Evolutionary conservation across 805 yeast species (phyloP).

Genomic region (Hanseniaspora lindneri): DNA sequence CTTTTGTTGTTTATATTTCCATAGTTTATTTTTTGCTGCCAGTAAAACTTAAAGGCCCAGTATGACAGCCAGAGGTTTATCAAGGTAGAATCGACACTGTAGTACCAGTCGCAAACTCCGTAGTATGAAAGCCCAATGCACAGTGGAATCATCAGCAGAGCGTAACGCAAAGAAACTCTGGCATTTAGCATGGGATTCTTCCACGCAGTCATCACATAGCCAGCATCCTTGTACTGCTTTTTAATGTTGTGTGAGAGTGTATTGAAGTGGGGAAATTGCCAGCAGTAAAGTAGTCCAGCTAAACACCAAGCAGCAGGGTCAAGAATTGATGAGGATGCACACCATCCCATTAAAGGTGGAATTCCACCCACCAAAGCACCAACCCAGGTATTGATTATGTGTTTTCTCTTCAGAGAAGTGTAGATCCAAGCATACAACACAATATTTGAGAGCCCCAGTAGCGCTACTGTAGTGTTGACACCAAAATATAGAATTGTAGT

Average conservation of each 20-base stretch:
- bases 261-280: constrained; percentile 99
- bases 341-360: constrained; percentile 99
- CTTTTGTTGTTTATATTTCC: constrained; percentile 28
- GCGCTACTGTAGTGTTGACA: constrained; percentile 75
- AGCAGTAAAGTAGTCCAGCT: constrained; percentile 79
- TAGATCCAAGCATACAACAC: constrained; percentile 79
- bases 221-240: constrained; percentile 80
- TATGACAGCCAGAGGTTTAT: constrained; percentile 79
- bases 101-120: constrained; percentile 71
- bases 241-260: constrained; percentile 79
- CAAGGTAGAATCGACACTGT: constrained; percentile 66
- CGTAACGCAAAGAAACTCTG: constrained; percentile 80
- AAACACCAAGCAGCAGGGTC: constrained; percentile 94
- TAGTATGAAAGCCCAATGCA: constrained; percentile 72
- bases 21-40: constrained; percentile 59
- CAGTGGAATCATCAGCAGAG: constrained; percentile 85
- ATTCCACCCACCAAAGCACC: constrained; percentile 98
- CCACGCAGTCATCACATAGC: constrained; percentile 95
- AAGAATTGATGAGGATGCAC: constrained; percentile 63
- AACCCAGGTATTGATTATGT: constrained; percentile 90
- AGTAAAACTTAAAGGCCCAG: constrained; percentile 73
- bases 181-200: constrained; percentile 87
- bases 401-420: constrained; percentile 76
- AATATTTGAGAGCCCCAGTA: constrained; percentile 69
- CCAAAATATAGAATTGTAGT: constrained; percentile 58